These are phyloP conservation scores for Orbilia brochopaga DNA, from an alignment of 2,329 filamentous ascomycete genomes.

Conservation along the genomic window DNA sequence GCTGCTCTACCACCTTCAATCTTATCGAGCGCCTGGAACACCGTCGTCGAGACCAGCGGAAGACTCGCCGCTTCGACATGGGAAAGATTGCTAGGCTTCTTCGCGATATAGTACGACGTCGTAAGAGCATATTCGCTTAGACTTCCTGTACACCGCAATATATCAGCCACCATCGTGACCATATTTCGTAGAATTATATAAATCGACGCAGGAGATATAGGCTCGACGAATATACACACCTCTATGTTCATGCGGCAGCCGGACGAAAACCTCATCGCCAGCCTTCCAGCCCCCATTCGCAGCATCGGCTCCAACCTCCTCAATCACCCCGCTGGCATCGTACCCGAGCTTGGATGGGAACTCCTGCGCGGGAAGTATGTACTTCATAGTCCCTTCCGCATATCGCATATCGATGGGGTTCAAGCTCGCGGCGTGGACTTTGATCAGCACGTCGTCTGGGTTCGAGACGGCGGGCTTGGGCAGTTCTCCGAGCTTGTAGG, in stretches of 20 bases:
- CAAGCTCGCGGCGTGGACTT: slow-evolving; percentile 60
- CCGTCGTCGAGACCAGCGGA: slow-evolving; percentile 35
- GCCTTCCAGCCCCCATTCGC: slow-evolving; percentile 57
- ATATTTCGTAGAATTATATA: not conserved
- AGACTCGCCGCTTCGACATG: slow-evolving; percentile 58
- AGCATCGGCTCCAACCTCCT: slow-evolving; percentile 56
- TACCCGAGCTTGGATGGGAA: slow-evolving; percentile 61
- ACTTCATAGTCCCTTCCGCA: slow-evolving; percentile 58
- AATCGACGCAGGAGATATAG: no score
- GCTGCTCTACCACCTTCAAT: slow-evolving; percentile 31
- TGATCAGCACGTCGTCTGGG: slow-evolving; percentile 56
- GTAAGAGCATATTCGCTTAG: slow-evolving; percentile 58
- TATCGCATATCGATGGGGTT: slow-evolving; percentile 62
- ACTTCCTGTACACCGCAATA: slow-evolving; percentile 54
- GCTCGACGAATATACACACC: slow-evolving; percentile 52
- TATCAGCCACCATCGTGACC: not conserved
- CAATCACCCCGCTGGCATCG: slow-evolving; percentile 59
- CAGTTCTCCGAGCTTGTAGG: slow-evolving; percentile 34
- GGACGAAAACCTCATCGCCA: slow-evolving; percentile 59
- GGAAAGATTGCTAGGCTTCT: slow-evolving; percentile 59
- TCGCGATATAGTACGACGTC: slow-evolving; percentile 56
- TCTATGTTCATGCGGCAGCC: slow-evolving; percentile 56
- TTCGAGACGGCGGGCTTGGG: slow-evolving; percentile 53
- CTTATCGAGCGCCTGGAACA: slow-evolving; percentile 34
- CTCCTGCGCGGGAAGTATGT: slow-evolving; percentile 54